phyloP scores from a whole-genome alignment of 106 monocot species.

The Narthecium ossifragum region DNA sequence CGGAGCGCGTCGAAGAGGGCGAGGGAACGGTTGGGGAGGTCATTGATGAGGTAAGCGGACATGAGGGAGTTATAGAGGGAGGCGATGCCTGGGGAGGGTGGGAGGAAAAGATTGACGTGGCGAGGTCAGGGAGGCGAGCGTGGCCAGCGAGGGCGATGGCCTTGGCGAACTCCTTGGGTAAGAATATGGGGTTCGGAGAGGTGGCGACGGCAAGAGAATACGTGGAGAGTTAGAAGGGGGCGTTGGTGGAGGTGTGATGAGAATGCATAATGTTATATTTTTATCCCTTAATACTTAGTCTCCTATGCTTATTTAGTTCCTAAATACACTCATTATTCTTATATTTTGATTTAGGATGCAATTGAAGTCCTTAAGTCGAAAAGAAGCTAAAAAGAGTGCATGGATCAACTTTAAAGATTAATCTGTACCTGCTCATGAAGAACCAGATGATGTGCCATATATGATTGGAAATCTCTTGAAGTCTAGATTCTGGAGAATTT shows the following conservation, averaged over 20 bases:
- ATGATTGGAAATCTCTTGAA: no score
- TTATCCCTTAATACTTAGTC: no score
- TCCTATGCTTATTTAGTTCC: no score
- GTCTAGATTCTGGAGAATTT: no score
- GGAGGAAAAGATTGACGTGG: slow-evolving; percentile 34
- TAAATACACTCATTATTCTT: no score
- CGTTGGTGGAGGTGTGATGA: slow-evolving; percentile 27
- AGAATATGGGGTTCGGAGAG: slow-evolving; percentile 21
- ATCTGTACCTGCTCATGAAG: no score
- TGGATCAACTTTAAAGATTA: no score
- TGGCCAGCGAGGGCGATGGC: slow-evolving; percentile 70
- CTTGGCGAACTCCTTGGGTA: slow-evolving; percentile 56
- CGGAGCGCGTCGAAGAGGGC: slow-evolving; percentile 42
- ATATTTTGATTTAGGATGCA: no score
- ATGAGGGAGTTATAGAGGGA: slow-evolving; percentile 75
- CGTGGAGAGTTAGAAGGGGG: slow-evolving; percentile 58
- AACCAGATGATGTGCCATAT: no score
- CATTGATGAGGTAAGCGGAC: slow-evolving; percentile 63
- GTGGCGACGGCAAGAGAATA: slow-evolving; percentile 55
- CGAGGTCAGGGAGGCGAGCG: slow-evolving; percentile 32
- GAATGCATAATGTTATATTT: no score
- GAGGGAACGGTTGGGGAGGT: slow-evolving; percentile 36
- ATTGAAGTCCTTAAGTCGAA: no score
- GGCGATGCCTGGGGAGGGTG: slow-evolving; percentile 15
- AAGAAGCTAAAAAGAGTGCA: no score